Percentiles rank a stretch among this genome's conserved stretches.
Conservation (phyloP, 768 basidiomycete species). For the Phallus indusiatus region DNA sequence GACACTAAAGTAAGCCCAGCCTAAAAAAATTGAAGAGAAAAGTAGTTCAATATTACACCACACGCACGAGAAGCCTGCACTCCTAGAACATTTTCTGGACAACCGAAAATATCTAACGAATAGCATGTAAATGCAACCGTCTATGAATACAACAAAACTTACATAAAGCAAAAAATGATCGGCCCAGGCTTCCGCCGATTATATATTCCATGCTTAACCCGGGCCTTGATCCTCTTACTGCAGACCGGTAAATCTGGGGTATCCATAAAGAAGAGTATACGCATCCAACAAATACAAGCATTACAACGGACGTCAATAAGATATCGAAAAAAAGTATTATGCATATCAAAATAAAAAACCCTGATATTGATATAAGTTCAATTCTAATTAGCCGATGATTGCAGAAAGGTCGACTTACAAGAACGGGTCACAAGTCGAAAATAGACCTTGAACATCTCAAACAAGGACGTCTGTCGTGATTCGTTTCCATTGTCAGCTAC, state of each 20-base stretch:
- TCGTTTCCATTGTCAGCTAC: background rate
- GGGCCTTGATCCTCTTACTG: conserved; percentile 57
- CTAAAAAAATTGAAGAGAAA: conserved; percentile 24
- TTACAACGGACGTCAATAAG: conserved; percentile 55
- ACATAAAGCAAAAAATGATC: conserved; percentile 71
- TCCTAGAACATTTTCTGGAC: conserved; percentile 81
- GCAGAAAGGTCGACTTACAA: conserved; percentile 36
- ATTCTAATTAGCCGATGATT: too few relatives aligned
- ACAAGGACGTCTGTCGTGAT: conserved; percentile 19
- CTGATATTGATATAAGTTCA: conserved; percentile 25
- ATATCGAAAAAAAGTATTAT: conserved; percentile 67
- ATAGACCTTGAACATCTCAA: conserved; percentile 45
- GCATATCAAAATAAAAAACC: conserved; percentile 58
- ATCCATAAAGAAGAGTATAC: conserved; percentile 80
- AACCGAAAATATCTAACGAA: conserved; percentile 63
- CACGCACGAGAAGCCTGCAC: conserved; percentile 61
- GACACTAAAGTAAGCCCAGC: conserved; percentile 56
- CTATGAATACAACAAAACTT: conserved; percentile 22
- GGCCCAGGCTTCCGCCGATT: conserved; percentile 63
- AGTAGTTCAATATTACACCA: background rate
- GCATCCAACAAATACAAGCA: conserved; percentile 52
- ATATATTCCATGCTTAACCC: conserved; percentile 64
- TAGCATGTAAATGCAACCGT: background rate
- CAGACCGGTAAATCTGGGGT: conserved; percentile 75
- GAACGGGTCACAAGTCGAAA: conserved; percentile 57